Percentiles rank a stretch among this genome's conserved stretches.
These are phyloP conservation scores for Scheffersomyces titani DNA, from an alignment of 1,139 yeast species.

Conservation along the genomic window DNA sequence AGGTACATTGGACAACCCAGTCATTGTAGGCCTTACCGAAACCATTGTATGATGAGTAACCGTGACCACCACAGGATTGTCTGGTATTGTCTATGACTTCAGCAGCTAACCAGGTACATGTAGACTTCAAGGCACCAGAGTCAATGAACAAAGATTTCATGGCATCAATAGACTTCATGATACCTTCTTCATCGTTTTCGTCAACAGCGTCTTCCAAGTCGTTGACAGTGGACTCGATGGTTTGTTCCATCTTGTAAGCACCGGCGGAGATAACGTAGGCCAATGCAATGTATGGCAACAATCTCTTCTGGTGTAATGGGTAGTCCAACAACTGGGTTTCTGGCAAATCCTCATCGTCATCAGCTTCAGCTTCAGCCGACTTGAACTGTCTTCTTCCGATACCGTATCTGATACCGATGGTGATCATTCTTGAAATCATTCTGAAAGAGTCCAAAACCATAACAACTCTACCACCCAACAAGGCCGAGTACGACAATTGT, in stretches of 20 bases:
- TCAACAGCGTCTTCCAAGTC: conserved; percentile 39
- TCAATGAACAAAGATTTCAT: conserved; percentile 49
- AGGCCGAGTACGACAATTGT: conserved; percentile 49
- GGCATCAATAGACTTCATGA: conserved; percentile 39
- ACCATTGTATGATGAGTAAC: conserved; percentile 49
- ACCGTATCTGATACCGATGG: conserved; percentile 48
- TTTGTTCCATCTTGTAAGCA: conserved; percentile 38
- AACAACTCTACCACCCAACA: conserved; percentile 47
- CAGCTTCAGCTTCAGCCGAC: conserved; percentile 18
- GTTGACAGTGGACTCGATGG: conserved; percentile 29
- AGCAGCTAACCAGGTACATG: conserved; percentile 51
- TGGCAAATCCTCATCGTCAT: conserved; percentile 7
- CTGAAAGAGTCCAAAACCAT: conserved; percentile 49
- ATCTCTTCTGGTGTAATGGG: conserved; percentile 50
- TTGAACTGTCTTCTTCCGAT: conserved; percentile 49
- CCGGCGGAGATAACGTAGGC: conserved; percentile 45
- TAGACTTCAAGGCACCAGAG: conserved; percentile 50
- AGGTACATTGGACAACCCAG: conserved; percentile 54
- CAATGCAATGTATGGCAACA: conserved; percentile 46
- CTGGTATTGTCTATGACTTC: conserved; percentile 48
- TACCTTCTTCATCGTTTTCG: conserved; percentile 33
- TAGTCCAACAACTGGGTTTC: conserved; percentile 44
- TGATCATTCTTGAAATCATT: conserved; percentile 41
- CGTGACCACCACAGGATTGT: conserved; percentile 57
- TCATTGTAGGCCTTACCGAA: conserved; percentile 51